Conservation (phyloP, 352 stramenopile species). For the Phytophthora meadii region DNA sequence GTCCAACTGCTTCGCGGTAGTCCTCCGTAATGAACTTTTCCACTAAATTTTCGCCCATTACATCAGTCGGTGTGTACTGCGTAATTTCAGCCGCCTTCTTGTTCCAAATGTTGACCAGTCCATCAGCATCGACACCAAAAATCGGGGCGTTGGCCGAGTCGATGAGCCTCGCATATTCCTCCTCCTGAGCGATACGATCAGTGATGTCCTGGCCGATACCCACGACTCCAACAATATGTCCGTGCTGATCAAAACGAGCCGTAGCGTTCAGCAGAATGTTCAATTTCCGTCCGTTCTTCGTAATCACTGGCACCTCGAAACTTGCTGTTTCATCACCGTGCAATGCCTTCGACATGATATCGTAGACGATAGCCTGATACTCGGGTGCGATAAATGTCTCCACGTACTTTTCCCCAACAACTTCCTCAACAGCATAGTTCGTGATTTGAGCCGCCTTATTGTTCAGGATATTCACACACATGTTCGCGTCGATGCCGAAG, state of each 20-base stretch:
- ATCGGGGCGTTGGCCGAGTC: constrained; percentile 79
- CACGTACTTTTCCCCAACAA: constrained; percentile 64
- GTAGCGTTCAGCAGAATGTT: constrained; percentile 65
- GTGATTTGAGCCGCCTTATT: constrained; percentile 65
- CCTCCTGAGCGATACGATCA: constrained; percentile 65
- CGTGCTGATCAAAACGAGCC: constrained; percentile 54
- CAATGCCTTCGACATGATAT: constrained; percentile 63
- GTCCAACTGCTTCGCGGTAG: constrained; percentile 51
- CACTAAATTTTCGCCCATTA: constrained; percentile 65
- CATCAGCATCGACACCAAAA: constrained; percentile 71
- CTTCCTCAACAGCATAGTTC: constrained; percentile 59
- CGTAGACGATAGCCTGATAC: constrained; percentile 54
- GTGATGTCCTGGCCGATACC: constrained; percentile 64
- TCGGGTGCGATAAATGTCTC: constrained; percentile 64
- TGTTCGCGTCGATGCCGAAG: constrained; percentile 72
- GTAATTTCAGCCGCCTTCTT: constrained; percentile 64
- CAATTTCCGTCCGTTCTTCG: constrained; percentile 45
- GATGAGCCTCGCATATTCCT: constrained; percentile 73
- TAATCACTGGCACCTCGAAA: constrained; percentile 76
- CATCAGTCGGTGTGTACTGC: constrained; percentile 59
- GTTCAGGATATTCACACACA: constrained; percentile 75
- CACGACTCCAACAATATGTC: constrained; percentile 58
- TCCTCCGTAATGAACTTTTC: constrained; percentile 65
- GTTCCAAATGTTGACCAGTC: constrained; percentile 75
- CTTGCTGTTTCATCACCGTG: constrained; percentile 61